Percentiles rank a stretch among this genome's conserved stretches.
phyloP scores from a whole-genome alignment of 805 yeast species.

The Saturnispora silvae region DNA sequence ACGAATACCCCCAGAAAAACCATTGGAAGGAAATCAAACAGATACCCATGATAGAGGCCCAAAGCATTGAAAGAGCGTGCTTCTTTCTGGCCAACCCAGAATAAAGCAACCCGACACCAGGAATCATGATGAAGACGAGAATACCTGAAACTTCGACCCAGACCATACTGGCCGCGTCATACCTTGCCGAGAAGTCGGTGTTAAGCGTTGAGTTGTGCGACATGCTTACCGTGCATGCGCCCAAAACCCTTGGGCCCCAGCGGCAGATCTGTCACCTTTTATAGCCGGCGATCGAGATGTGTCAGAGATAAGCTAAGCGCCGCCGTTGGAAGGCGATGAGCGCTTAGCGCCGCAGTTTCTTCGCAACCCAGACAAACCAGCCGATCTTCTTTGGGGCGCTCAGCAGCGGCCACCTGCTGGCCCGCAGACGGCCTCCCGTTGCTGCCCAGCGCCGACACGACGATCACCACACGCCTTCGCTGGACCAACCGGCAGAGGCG shows the following conservation, averaged over 20 bases:
- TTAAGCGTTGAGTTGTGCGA: neutral
- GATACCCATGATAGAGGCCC: slow-evolving; percentile 89
- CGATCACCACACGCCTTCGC: too few species aligned
- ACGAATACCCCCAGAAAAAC: slow-evolving; percentile 97
- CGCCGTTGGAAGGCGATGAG: neutral
- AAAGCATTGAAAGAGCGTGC: slow-evolving; percentile 86
- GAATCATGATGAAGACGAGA: slow-evolving; percentile 92
- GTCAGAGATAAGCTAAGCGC: neutral
- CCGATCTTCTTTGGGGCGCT: too few species aligned
- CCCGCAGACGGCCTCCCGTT: too few species aligned
- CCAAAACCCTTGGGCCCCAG: neutral
- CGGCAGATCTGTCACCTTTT: neutral
- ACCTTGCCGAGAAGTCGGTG: slow-evolving; percentile 60
- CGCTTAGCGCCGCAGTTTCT: too few species aligned
- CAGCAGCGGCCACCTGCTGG: too few species aligned
- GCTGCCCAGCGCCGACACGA: too few species aligned
- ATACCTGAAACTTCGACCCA: slow-evolving; percentile 74
- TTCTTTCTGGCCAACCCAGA: slow-evolving; percentile 91
- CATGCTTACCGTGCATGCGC: neutral
- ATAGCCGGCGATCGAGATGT: neutral
- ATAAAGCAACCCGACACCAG: slow-evolving; percentile 89
- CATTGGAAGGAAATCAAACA: slow-evolving; percentile 84
- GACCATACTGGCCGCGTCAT: slow-evolving; percentile 67
- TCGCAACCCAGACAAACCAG: too few species aligned
- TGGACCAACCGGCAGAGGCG: too few species aligned